A percentile compares a stretch with the other conserved stretches of the same genome.
These are phyloP conservation scores for Verticillium albo-atrum DNA, from an alignment of 2,329 filamentous ascomycete genomes.

Conservation along the genomic window DNA sequence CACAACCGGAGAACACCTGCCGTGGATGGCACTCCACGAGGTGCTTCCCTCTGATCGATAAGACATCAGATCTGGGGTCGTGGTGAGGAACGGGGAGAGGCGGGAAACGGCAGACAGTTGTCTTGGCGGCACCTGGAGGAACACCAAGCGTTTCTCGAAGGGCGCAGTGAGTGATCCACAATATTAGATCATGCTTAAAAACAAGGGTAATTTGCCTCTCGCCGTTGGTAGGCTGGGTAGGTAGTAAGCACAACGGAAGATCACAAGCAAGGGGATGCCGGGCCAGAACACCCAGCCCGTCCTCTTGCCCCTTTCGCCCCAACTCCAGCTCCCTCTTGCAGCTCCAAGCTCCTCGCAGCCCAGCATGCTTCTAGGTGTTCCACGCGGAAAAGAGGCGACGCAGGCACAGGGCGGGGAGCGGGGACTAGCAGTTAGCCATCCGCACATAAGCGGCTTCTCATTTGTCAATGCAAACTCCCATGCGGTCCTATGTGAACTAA, in stretches of 20 bases:
- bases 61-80: background rate
- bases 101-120: background rate
- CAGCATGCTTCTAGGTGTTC: background rate
- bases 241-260: background rate
- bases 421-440: background rate
- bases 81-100: background rate
- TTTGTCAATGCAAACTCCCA: background rate
- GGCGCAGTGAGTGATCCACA: background rate
- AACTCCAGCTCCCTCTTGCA: background rate
- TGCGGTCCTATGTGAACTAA: background rate
- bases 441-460: background rate
- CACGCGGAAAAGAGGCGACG: background rate
- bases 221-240: too few species aligned
- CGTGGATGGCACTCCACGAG: too few species aligned
- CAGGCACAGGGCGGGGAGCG: background rate
- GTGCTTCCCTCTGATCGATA: background rate
- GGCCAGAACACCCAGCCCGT: background rate
- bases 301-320: background rate
- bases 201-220: background rate
- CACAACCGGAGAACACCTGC: background rate
- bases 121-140: background rate
- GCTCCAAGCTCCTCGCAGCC: background rate
- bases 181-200: background rate
- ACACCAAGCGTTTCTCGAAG: background rate
- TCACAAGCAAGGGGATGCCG: background rate